A percentile compares a stretch with the other conserved stretches of the same genome.
phyloP scores from a whole-genome alignment of 345 rosid species.

The Boechera divaricarpa region DNA sequence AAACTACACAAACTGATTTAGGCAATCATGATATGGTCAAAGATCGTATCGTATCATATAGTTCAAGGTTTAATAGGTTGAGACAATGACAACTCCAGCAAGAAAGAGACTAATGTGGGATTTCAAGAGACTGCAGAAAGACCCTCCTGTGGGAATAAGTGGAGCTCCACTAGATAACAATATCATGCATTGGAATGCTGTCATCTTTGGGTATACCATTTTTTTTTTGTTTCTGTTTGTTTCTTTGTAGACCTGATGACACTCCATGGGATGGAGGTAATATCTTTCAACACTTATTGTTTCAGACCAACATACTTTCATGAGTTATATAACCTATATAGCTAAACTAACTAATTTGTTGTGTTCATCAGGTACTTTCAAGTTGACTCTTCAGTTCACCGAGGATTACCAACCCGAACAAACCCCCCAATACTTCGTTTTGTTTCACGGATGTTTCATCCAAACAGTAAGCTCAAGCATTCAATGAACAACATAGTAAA shows the following conservation, averaged over 20 bases:
- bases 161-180: constrained; percentile 67
- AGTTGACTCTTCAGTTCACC: constrained; percentile 66
- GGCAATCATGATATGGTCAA: too few species aligned
- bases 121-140: constrained; percentile 67
- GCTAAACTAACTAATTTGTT: constrained; percentile 6
- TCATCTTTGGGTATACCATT: constrained; percentile 55
- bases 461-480: constrained; percentile 60
- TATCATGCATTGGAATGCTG: constrained; percentile 68
- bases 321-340: neutral
- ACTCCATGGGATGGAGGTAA: constrained; percentile 92
- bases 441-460: constrained; percentile 82
- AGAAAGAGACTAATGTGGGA: constrained; percentile 72
- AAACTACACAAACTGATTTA: too few species aligned
- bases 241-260: constrained; percentile 71
- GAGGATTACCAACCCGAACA: constrained; percentile 73
- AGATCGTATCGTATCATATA: too few species aligned
- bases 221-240: neutral
- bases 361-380: constrained; percentile 66
- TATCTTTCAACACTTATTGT: neutral
- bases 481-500: neutral
- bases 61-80: neutral
- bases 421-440: constrained; percentile 76
- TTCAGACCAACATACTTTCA: neutral
- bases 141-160: constrained; percentile 63
- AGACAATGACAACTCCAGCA: constrained; percentile 58